Evolutionary conservation across 495 filamentous ascomycete species (phyloP), one percentile per base, ranked within the genome.

Genomic region (Penicillium subrubescens): DNA sequence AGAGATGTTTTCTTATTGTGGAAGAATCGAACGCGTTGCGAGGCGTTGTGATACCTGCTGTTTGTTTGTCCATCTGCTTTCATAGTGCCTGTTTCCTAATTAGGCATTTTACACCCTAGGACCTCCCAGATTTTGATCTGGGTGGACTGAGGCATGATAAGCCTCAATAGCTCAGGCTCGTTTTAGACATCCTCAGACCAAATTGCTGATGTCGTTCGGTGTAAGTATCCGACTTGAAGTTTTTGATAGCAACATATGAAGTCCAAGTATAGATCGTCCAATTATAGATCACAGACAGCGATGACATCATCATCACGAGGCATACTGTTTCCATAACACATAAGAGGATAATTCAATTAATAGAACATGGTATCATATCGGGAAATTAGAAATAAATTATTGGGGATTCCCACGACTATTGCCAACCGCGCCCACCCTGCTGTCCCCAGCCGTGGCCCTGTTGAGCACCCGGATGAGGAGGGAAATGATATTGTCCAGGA

Each of bases 401-500:
- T 23, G 8, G 3, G 8, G 14, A n/a, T 54, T n/a, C 1, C 51
- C 27, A 34, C 29, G 3, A 25, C 29, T 56, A 78, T 55, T 70
- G 61, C 71, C 73, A 74, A 52, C 63, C 64, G 2, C 68, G 71
- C 12, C 74, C 74, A 41, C 64, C 64, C 58, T 62, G 63, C 19
- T 64, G 62, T 17, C 67, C 64, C 71, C 72, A 72, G 21, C 59
- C n/a, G n/a, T 56, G 60, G 11, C 70, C 65, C 15, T 71, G 53
- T 25, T 71, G 70, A n/a, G 59, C 61, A 0, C 67, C 68, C 46
- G 71, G 65, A 64, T 78, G 75, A 31, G 75, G 77, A 48, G 76
- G 78, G 41, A 77, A 79, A 41, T 75, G 75, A 66, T 75, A 74
- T 29, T 78, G 73, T 0, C 80, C 77, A 25, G 72, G 75, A 1